Evolutionary conservation across 208 protist species (phyloP).

Genomic region (Plasmodiophora brassicae): DNA sequence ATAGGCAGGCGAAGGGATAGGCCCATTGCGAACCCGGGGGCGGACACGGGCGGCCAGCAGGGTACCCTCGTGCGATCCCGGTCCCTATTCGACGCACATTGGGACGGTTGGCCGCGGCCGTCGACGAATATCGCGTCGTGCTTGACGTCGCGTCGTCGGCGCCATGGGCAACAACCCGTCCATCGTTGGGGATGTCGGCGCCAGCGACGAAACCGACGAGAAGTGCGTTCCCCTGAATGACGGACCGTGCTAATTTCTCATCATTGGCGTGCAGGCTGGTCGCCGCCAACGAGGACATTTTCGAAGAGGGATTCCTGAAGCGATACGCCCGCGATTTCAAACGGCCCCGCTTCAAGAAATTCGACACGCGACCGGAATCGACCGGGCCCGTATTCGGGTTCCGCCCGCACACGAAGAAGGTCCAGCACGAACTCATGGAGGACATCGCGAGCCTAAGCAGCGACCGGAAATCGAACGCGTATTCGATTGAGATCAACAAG

Average conservation of each 20-base stretch:
- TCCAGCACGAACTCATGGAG: slow-evolving; percentile 28
- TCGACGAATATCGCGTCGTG: too few relatives aligned
- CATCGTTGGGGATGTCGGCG: neutral
- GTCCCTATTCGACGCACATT: too few relatives aligned
- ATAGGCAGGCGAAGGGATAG: too few relatives aligned
- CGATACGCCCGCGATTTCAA: neutral
- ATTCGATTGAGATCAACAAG: neutral
- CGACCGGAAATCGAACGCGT: slow-evolving; percentile 16
- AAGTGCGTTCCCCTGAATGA: neutral
- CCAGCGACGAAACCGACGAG: neutral
- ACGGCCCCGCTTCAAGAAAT: neutral
- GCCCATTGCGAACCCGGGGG: too few relatives aligned
- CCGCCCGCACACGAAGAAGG: slow-evolving; percentile 12
- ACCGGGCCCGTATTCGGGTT: slow-evolving; percentile 12
- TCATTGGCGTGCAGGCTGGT: neutral
- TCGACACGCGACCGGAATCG: neutral
- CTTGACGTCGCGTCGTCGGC: too few relatives aligned
- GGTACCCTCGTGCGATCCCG: too few relatives aligned
- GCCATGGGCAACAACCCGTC: slow-evolving; percentile 19
- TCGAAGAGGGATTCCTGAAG: slow-evolving; percentile 25
- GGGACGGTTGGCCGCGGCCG: too few relatives aligned
- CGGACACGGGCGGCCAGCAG: too few relatives aligned
- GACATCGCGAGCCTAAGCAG: neutral
- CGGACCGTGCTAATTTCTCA: neutral
- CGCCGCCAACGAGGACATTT: slow-evolving; percentile 2